Evolutionary conservation across 2,329 filamentous ascomycete species (phyloP).

Genomic region (Claviceps sp.): DNA sequence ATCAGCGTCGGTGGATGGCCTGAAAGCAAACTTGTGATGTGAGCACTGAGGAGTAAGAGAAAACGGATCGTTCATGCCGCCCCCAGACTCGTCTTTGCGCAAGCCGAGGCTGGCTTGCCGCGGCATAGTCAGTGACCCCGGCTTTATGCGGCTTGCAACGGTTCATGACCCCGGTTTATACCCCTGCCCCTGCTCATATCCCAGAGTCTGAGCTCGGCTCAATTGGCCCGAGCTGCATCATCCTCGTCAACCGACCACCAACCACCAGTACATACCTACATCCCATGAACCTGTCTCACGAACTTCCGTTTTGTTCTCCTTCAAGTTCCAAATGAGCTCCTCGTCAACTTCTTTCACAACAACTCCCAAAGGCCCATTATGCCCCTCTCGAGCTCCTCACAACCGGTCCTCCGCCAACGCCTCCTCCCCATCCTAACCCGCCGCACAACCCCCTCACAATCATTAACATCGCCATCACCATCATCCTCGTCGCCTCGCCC

Average conservation of each 20-base stretch:
- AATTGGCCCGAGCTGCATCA: neutral
- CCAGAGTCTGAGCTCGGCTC: neutral
- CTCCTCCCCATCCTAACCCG: constrained; percentile 10
- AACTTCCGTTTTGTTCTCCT: neutral
- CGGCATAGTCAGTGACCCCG: constrained; percentile 6
- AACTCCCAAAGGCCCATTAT: constrained; percentile 18
- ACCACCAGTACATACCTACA: neutral
- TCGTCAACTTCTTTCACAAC: neutral
- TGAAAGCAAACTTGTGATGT: neutral
- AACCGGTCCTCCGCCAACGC: constrained; percentile 24
- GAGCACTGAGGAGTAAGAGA: neutral
- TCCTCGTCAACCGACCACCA: neutral
- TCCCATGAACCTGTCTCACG: neutral
- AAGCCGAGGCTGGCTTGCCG: neutral
- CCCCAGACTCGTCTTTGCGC: too few relatives aligned
- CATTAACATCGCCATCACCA: constrained; percentile 9
- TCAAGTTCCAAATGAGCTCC: too few relatives aligned
- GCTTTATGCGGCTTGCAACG: constrained; percentile 33
- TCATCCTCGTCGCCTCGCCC: constrained; percentile 8
- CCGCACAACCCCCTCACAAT: neutral
- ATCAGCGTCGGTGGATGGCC: too few relatives aligned
- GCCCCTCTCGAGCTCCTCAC: constrained; percentile 33
- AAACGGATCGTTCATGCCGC: neutral
- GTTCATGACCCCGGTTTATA: constrained; percentile 10
- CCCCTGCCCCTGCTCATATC: neutral